Base-by-base conservation (phyloP, 805 yeast species). In the Nematodospora valgi region DNA sequence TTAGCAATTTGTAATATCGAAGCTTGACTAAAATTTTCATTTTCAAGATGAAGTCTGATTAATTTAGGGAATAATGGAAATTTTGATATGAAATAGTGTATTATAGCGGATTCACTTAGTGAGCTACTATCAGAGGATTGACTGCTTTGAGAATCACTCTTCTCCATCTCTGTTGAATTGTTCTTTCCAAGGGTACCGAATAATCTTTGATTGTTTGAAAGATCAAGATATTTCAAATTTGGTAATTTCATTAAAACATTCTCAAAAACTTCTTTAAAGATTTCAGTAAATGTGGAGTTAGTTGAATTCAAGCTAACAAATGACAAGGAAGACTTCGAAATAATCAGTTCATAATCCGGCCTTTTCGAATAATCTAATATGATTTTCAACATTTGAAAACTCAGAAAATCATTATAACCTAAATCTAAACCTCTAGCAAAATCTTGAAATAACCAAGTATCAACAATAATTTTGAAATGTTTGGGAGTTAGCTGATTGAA, bases 351-450 rank as follows among this genome's bases (percentile, higher is more conserved):
- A 30, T 54, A 54, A 7, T 42, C 50, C 3, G 52, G 46, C 18
- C 44, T 50, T 24, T 40, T 40, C 2, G 38, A 14, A 16, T 52
- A 55, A 2, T 68, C 70, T 27, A 65, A 50, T 16, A 74, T 51
- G 8, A 69, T 66, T 20, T 52, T 56, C 34, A 72, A 39, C 39
- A 54, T 55, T 3, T 52, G 50, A 1, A 48, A 25, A 4, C 59
- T 48, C 54, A 69, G 68, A 38, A 83, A 59, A 52, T 86, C 89
- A 53, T 89, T 89, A 51, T 82, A 89, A 3, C 95, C 94, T 14
- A 89, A 49, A 63, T 88, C 96, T 5, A 89, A 57, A 3, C 96
- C 96, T 44, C 78, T 53, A 4, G 80, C 71, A 18, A 62, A 47
- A 62, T 49, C 55, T 58, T 57, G 41, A 47, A 55, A 33, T 37